Conservation (phyloP, 1,139 yeast genomes). For the Geotrichum bryndzae region DNA sequence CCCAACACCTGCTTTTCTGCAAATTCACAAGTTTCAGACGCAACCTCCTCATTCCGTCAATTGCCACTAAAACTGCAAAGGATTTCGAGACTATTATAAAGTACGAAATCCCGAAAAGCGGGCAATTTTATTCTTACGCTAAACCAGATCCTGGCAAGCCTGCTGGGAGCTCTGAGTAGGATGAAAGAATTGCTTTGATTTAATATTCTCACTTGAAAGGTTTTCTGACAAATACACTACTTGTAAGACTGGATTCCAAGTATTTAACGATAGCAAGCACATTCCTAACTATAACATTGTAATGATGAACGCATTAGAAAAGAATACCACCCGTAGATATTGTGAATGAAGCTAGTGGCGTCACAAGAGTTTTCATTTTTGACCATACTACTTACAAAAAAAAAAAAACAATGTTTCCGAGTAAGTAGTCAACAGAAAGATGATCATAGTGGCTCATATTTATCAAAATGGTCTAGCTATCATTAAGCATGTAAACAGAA, state of each 20-base stretch:
- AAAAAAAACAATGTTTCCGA: slow-evolving; percentile 15
- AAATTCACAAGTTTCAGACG: not conserved
- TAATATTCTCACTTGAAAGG: slow-evolving; percentile 20
- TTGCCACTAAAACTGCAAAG: not conserved
- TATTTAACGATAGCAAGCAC: slow-evolving; percentile 11
- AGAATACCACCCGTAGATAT: slow-evolving; percentile 24
- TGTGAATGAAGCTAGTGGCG: slow-evolving; percentile 17
- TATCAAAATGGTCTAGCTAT: slow-evolving; percentile 28
- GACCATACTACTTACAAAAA: slow-evolving; percentile 25
- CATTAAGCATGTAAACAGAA: slow-evolving; percentile 22
- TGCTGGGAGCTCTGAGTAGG: not conserved
- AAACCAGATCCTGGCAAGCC: not conserved
- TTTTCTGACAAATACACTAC: not conserved
- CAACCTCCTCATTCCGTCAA: not conserved
- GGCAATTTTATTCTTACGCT: not conserved
- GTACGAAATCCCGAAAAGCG: not conserved
- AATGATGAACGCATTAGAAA: slow-evolving; percentile 20
- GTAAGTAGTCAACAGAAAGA: slow-evolving; percentile 20
- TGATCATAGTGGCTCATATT: slow-evolving; percentile 24
- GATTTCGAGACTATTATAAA: not conserved
- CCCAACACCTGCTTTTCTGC: not conserved
- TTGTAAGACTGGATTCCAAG: slow-evolving; percentile 11
- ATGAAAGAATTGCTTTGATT: slow-evolving; percentile 1
- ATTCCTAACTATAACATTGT: slow-evolving; percentile 15
- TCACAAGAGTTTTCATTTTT: slow-evolving; percentile 22